Percentiles rank a stretch among this genome's conserved stretches.
Conservation (phyloP, 2,329 filamentous ascomycete species). For the Daldinia eschscholtzii region DNA sequence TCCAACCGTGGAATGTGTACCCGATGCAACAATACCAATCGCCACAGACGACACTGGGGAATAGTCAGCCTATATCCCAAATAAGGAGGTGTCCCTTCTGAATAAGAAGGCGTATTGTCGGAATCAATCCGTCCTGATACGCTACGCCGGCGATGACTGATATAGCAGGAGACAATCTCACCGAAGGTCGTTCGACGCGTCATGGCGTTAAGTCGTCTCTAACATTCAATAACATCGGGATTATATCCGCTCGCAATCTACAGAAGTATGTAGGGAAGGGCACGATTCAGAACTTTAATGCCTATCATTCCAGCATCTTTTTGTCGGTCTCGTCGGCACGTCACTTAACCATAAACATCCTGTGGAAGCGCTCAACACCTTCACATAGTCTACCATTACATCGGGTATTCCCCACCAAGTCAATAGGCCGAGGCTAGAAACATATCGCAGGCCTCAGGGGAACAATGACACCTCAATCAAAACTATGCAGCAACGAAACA, state of each 20-base stretch:
- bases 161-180: conserved; percentile 40
- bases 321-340: conserved; percentile 32
- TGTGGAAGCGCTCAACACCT: too few relatives aligned
- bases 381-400: too few relatives aligned
- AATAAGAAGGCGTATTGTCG: conserved; percentile 51
- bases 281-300: background rate
- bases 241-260: conserved; percentile 16
- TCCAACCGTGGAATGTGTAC: conserved; percentile 54
- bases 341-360: too few relatives aligned
- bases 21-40: conserved; percentile 55
- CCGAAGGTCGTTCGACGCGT: conserved; percentile 49
- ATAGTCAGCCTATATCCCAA: conserved; percentile 27
- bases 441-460: too few relatives aligned
- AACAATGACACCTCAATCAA: too few relatives aligned
- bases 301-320: conserved; percentile 43
- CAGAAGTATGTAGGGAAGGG: background rate
- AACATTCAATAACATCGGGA: conserved; percentile 29
- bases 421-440: too few relatives aligned
- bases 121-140: conserved; percentile 54
- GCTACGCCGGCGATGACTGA: conserved; percentile 55
- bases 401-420: too few relatives aligned
- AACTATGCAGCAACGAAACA: too few relatives aligned
- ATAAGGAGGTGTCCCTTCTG: conserved; percentile 54
- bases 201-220: conserved; percentile 54
- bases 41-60: conserved; percentile 46